Evolutionary conservation across 768 basidiomycete genomes (phyloP).

Genomic region (Fomitopsis serialis): DNA sequence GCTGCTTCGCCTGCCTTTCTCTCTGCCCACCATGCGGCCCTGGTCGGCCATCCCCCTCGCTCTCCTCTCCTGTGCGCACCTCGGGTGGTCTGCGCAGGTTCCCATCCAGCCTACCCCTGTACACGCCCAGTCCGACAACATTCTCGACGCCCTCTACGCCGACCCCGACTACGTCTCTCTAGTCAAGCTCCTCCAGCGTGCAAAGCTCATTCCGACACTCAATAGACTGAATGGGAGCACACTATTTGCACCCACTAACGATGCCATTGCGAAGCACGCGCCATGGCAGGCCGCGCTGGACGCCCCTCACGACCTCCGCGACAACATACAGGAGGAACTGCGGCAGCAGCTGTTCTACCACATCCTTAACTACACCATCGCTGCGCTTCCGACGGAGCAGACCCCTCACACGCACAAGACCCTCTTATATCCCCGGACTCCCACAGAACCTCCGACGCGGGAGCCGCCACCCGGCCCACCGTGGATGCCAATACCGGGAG

Average conservation of each 20-base stretch:
- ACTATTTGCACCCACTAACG: slow-evolving; percentile 93
- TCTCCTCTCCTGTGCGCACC: slow-evolving; percentile 28
- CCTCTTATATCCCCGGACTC: slow-evolving; percentile 63
- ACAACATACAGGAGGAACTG: slow-evolving; percentile 80
- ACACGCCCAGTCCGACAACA: slow-evolving; percentile 41
- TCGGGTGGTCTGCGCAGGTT: slow-evolving; percentile 29
- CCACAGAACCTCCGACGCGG: slow-evolving; percentile 53
- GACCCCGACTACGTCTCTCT: slow-evolving; percentile 79
- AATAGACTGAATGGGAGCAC: slow-evolving; percentile 81
- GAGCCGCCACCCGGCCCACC: slow-evolving; percentile 74
- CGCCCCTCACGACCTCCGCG: slow-evolving; percentile 40
- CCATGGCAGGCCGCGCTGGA: slow-evolving; percentile 31
- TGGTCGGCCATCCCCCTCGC: slow-evolving; percentile 29
- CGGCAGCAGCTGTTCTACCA: slow-evolving; percentile 95
- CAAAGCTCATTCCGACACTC: slow-evolving; percentile 87
- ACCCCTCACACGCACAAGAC: slow-evolving; percentile 45
- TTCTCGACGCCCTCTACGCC: slow-evolving; percentile 71
- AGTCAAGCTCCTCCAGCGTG: slow-evolving; percentile 70
- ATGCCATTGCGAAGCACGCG: slow-evolving; percentile 63
- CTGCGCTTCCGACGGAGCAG: slow-evolving; percentile 36
- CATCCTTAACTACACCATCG: slow-evolving; percentile 76
- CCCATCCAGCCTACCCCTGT: slow-evolving; percentile 21
- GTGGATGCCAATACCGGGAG: slow-evolving; percentile 82
- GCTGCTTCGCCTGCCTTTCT: background rate
- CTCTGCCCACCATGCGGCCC: slow-evolving; percentile 25